Base-by-base conservation (phyloP, 179 eudicot species). In the Silene noctiflora region DNA sequence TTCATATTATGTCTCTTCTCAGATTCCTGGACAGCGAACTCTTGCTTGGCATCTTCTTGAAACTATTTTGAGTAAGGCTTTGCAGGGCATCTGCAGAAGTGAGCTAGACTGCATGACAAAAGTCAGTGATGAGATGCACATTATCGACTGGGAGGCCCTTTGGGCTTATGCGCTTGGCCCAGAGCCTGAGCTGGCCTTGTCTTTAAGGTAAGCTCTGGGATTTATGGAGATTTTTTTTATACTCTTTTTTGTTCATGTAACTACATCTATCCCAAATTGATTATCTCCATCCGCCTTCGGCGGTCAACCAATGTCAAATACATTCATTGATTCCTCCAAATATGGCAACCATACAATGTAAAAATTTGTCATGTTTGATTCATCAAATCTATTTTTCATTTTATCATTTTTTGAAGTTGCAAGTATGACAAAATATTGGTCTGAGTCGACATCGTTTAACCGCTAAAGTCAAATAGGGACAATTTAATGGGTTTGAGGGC, bases 111-210 rank as follows among this genome's bases (percentile, higher is more conserved):
- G 63, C 74, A 75, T 67, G 13, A 44, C 78, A 67, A 77, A 77
- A 69, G 21, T 77, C 46, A 80, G 76, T 56, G 67, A 65, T 69
- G 84, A 35, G 62, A 84, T 55, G 53, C 85, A 60, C 61, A 59
- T 60, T 72, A 78, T 78, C 78, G 95, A 95, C 83, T 95, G 98
- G 97, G 90, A 80, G 70, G 97, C 97, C 74, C 70, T 92, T 33
- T 92, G 97, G 97, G 89, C 97, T 72, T 92, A 86, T 84, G 85
- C 90, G 42, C 88, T 92, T 74, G 97, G 97, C 74, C 97, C 97
- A 44, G 96, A 92, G 73, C 97, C 97, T 24, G 96, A 92, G 81
- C 91, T 95, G 80, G 92, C 86, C 72, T 82, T 95, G 84, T 84
- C 90, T 63, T 83, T 95, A 56, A 89, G 99, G 99, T 91, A 78